A percentile compares a stretch with the other conserved stretches of the same genome.
phyloP scores from a whole-genome alignment of 495 filamentous ascomycete genomes.

The Usnea hakonensis region DNA sequence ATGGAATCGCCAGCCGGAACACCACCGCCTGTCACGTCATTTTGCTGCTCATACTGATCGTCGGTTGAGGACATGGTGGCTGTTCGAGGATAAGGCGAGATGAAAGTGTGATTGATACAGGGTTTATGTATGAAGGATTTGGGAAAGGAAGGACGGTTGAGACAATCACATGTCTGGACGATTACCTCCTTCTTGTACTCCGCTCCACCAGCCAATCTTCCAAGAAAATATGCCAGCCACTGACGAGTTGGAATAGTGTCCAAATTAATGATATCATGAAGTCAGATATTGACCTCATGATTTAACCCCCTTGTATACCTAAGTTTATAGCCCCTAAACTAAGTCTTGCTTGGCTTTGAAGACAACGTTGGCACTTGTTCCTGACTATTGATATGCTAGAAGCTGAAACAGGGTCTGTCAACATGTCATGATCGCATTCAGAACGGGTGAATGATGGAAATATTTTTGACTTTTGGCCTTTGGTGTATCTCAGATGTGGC shows the following conservation, averaged over 20 bases:
- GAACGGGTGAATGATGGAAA: too few species aligned
- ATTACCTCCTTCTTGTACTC: conserved; percentile 9
- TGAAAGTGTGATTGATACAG: neutral
- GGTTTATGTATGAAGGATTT: neutral
- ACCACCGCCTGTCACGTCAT: conserved; percentile 19
- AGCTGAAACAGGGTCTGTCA: too few species aligned
- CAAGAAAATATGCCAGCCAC: neutral
- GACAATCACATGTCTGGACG: neutral
- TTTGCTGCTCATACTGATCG: conserved; percentile 25
- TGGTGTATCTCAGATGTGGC: too few species aligned
- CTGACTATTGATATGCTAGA: neutral
- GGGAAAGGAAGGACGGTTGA: neutral
- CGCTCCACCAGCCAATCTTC: neutral
- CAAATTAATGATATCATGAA: conserved; percentile 10
- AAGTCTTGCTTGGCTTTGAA: too few species aligned
- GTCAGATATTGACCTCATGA: neutral
- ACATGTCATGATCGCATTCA: too few species aligned
- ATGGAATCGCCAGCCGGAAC: conserved; percentile 22
- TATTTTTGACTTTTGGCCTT: too few species aligned
- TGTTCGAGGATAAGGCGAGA: neutral
- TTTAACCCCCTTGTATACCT: too few species aligned
- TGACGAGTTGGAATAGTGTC: neutral
- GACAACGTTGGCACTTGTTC: neutral
- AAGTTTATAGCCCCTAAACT: too few species aligned
- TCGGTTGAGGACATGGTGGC: conserved; percentile 25